Evolutionary conservation across 140 eudicot genomes (phyloP), one percentile per base, ranked within the genome.

Genomic region (Stevia rebaudiana): DNA sequence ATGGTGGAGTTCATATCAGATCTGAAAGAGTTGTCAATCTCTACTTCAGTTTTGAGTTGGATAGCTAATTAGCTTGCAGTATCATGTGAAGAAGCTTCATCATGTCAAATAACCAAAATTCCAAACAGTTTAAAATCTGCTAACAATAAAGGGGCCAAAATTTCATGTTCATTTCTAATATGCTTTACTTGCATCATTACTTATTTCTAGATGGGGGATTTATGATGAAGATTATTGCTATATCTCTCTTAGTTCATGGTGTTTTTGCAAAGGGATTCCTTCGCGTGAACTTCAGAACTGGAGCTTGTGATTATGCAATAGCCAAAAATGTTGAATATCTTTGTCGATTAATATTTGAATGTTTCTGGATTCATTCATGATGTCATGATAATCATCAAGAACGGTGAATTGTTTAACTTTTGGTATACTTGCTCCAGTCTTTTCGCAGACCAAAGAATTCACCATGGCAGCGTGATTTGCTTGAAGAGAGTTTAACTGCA

Each of bases 401-500:
- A 65, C 59, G 71, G 79, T 67, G 78, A 80, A 68, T 71, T 75
- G 61, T 64, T 76, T 76, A 51, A 51, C 76, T 76, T 76, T 73
- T 68, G 81, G 83, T 76, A 72, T 86, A 82, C 85, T 67, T 71
- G 75, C 79, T 25, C 74, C 97, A 90, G 97, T 68, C 94, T 55
- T 47, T 76, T 73, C 95, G 94, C 83, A 80, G 88, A 80, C 74
- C 84, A 51, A 87, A 75, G 74, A 67, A 43, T 54, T 69, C 79
- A 40, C 86, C 94, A 7, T 82, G 94, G 97, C 95, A 87, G 77
- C 94, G 63, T 67, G 88, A 82, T 72, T 54, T 90, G 77, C 41
- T 87, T 72, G 94, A 87, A 79, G 95, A 87, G 44, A 82, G 97
- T 77, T 83, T 90, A 31, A 83, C 78, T 65, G 84, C 95, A 69